Evolutionary conservation across 2,329 filamentous ascomycete species (phyloP), one percentile per base, ranked within the genome.

Genomic region (Fusarium torreyae): DNA sequence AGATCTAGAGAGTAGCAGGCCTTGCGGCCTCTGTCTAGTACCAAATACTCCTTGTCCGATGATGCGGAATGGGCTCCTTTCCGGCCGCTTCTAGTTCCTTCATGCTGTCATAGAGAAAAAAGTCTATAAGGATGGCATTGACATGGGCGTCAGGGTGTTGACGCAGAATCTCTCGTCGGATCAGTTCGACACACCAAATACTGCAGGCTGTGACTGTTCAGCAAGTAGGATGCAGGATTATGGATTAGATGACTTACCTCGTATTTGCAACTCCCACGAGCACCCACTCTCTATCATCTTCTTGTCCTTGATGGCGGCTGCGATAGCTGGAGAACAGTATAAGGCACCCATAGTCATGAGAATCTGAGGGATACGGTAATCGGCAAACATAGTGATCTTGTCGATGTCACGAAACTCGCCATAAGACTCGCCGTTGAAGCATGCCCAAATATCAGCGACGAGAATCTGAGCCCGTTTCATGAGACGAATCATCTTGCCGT

Each of bases 351-450:
- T 84, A 11, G 89, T 89, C 74, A 94, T 89, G 34, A 99, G 87
- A 72, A 98, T 96, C 81, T 99, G 96, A 15, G 97, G 97, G 55
- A 99, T 91, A 43, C 96, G 92, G 77, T 99, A 99, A 82, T 99
- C 96, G 76, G 96, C 94, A 83, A 99, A 99, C 91, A 98, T 98
- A 64, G 96, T 99, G 74, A 99, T 92, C 78, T 94, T 94, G 81
- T 96, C 92, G 73, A 99, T 97, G 77, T 99, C 96, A 59, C 89
- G 77, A 79, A 99, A 99, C 28, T 87, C 84, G 33, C 96, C 97
- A 75, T 91, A 94, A 26, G 87, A 85, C 70, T 91, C 85, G 45
- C 94, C 94, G 54, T 95, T 89, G 78, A 98, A 98, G 68, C 94
- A 97, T 7, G 96, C 97, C 97, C 97, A 99, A 1, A 98, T 78